Evolutionary conservation across 768 basidiomycete species (phyloP).

Genomic region (Lentinula lateritia): DNA sequence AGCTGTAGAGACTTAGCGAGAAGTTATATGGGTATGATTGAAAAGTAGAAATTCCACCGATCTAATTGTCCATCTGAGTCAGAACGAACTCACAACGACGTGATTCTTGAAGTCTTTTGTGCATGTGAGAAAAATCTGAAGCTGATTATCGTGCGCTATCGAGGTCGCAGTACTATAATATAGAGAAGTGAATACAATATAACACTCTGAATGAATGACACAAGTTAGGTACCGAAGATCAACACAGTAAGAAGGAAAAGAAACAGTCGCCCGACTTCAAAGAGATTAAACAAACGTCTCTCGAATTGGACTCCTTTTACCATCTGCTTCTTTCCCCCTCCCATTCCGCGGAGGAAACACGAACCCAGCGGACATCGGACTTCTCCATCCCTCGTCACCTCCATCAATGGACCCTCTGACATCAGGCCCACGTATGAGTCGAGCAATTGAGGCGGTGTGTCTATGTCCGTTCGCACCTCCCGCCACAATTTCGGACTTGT

Average conservation of each 20-base stretch:
- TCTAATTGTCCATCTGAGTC: too few relatives aligned
- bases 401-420: not conserved
- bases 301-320: not conserved
- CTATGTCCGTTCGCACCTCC: slow-evolving; percentile 6
- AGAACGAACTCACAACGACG: too few relatives aligned
- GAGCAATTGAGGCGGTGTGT: slow-evolving; percentile 9
- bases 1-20: too few relatives aligned
- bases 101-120: too few relatives aligned
- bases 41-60: too few relatives aligned
- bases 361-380: slow-evolving; percentile 6
- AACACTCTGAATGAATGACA: not conserved
- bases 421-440: slow-evolving; percentile 6
- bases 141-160: too few relatives aligned
- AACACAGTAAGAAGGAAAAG: too few relatives aligned
- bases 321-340: not conserved
- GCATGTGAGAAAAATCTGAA: too few relatives aligned
- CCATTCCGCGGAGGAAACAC: slow-evolving; percentile 2
- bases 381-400: slow-evolving; percentile 5
- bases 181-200: not conserved
- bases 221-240: not conserved
- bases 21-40: too few relatives aligned
- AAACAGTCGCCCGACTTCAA: not conserved
- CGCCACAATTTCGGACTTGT: not conserved
- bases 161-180: not conserved
- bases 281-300: not conserved